These are phyloP conservation scores for Hypholoma fasciculare DNA, from an alignment of 768 basidiomycete genomes.

Conservation along the genomic window DNA sequence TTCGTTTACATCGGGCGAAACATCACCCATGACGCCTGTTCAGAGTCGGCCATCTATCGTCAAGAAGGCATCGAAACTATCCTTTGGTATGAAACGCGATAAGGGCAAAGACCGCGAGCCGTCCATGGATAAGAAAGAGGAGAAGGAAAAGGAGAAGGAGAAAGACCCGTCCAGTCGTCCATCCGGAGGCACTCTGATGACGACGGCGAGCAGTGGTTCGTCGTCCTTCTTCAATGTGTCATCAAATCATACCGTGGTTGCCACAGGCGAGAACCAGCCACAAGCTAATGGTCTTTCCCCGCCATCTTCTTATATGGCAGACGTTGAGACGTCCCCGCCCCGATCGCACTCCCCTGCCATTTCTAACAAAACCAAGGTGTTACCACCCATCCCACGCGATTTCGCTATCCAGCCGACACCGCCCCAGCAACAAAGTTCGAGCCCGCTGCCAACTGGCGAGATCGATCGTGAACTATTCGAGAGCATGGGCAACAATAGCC, in stretches of 20 bases:
- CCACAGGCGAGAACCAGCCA: constrained; percentile 13
- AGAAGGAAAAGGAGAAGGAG: constrained; percentile 40
- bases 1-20: constrained; percentile 48
- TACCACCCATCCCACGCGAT: constrained; percentile 84
- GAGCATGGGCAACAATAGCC: constrained; percentile 67
- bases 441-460: constrained; percentile 65
- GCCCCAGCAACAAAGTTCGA: constrained; percentile 39
- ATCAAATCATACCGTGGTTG: constrained; percentile 43
- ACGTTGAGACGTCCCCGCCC: constrained; percentile 30
- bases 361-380: constrained; percentile 60
- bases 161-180: constrained; percentile 35
- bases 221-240: constrained; percentile 87
- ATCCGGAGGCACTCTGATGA: constrained; percentile 49
- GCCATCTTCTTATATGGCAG: constrained; percentile 17
- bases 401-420: constrained; percentile 38
- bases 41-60: constrained; percentile 53
- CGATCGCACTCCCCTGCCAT: constrained; percentile 36
- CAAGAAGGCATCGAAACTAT: constrained; percentile 78
- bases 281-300: constrained; percentile 27
- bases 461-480: constrained; percentile 72
- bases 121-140: constrained; percentile 41
- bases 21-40: constrained; percentile 32
- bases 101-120: constrained; percentile 53
- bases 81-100: constrained; percentile 62
- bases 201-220: constrained; percentile 75